Evolutionary conservation across 1,139 yeast species (phyloP).

Genomic region (Meyerozyma sp.): DNA sequence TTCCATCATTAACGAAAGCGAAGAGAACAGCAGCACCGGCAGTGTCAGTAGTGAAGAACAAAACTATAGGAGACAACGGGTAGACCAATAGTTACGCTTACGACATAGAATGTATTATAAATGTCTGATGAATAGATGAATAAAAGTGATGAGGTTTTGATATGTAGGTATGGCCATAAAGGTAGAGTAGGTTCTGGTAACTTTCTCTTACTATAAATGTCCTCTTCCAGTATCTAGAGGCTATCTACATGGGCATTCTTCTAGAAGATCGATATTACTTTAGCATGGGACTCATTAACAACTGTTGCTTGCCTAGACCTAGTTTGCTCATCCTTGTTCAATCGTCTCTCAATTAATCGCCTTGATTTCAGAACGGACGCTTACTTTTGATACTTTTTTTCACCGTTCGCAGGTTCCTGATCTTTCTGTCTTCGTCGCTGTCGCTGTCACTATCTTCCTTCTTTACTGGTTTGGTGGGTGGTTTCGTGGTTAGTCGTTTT

Average conservation of each 20-base stretch:
- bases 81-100: conserved; percentile 2
- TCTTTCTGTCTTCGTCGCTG: conserved; percentile 6
- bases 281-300: too few relatives aligned
- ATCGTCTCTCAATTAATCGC: too few relatives aligned
- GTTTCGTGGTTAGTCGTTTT: conserved; percentile 6
- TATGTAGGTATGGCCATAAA: too few relatives aligned
- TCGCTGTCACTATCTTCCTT: conserved; percentile 3
- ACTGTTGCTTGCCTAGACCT: too few relatives aligned
- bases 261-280: too few relatives aligned
- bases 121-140: conserved; percentile 2
- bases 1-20: conserved; percentile 8
- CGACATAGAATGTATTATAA: conserved; percentile 1
- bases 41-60: not conserved
- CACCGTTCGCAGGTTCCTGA: conserved; percentile 5
- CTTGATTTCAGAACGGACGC: conserved; percentile 13
- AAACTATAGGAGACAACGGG: not conserved
- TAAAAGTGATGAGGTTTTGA: too few relatives aligned
- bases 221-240: too few relatives aligned
- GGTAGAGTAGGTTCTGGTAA: too few relatives aligned
- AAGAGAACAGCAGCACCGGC: not conserved
- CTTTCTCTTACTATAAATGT: too few relatives aligned
- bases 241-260: too few relatives aligned
- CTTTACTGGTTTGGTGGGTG: conserved; percentile 3
- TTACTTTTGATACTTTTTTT: conserved; percentile 11
- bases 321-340: too few relatives aligned